These are phyloP conservation scores for Volvariella volvacea DNA, from an alignment of 1,284 basidiomycete genomes.

Conservation along the genomic window DNA sequence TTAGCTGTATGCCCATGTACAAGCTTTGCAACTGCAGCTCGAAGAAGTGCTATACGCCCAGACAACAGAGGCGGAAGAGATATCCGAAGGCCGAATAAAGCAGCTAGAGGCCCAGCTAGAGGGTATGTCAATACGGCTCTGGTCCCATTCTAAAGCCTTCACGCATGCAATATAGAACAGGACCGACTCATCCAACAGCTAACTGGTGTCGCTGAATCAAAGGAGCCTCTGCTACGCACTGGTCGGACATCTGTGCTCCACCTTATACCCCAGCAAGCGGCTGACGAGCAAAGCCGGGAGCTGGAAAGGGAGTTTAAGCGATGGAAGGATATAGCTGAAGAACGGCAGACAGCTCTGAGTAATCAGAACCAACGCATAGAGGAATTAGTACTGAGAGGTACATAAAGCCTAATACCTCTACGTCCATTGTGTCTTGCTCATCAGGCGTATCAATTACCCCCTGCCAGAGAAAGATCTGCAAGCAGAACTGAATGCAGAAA, in stretches of 20 bases:
- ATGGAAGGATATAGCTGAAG: constrained; percentile 36
- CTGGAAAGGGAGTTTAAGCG: constrained; percentile 42
- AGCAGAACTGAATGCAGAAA: constrained; percentile 54
- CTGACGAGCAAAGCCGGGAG: constrained; percentile 55
- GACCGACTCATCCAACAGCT: constrained; percentile 52
- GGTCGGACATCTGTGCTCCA: constrained; percentile 48
- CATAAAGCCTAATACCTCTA: too few relatives aligned
- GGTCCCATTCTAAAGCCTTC: constrained; percentile 1
- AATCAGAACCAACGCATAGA: constrained; percentile 39
- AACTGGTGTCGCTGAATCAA: constrained; percentile 43
- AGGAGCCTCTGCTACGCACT: constrained; percentile 44
- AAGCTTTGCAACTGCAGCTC: constrained; percentile 43
- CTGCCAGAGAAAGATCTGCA: constrained; percentile 39
- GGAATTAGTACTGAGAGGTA: constrained; percentile 43
- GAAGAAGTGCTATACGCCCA: constrained; percentile 50
- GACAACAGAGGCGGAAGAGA: constrained; percentile 59
- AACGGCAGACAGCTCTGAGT: constrained; percentile 36
- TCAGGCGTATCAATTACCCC: constrained; percentile 3
- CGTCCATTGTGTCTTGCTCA: constrained; percentile 13
- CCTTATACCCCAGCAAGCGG: constrained; percentile 65
- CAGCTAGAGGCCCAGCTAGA: constrained; percentile 44
- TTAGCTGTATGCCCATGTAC: constrained; percentile 30
- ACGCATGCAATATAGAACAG: constrained; percentile 34
- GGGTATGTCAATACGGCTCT: constrained; percentile 30
- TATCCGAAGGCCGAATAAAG: constrained; percentile 36